phyloP scores from a whole-genome alignment of 1,284 basidiomycete species.

The Volvariella volvacea region DNA sequence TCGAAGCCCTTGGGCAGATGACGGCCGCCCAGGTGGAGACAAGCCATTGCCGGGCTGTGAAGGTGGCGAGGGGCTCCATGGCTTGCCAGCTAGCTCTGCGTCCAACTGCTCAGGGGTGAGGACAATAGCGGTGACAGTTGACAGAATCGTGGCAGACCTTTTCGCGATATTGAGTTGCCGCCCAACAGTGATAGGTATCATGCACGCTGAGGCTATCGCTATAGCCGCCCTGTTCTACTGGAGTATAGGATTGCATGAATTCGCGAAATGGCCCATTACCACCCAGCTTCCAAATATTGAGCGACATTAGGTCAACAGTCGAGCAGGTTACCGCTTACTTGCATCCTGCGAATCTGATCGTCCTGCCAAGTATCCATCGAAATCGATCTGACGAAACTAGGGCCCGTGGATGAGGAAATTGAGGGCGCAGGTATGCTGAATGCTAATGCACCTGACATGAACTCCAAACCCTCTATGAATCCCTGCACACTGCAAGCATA shows the following conservation, averaged over 20 bases:
- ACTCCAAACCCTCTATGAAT: conserved; percentile 86
- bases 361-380: conserved; percentile 96
- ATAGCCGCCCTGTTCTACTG: conserved; percentile 70
- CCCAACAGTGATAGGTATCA: conserved; percentile 89
- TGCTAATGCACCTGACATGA: conserved; percentile 60
- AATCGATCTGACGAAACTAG: conserved; percentile 84
- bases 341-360: conserved; percentile 87
- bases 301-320: conserved; percentile 8
- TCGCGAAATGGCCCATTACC: conserved; percentile 78
- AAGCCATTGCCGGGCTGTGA: conserved; percentile 37
- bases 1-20: conserved; percentile 67
- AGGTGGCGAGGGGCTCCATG: conserved; percentile 66
- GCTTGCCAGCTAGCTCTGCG: conserved; percentile 57
- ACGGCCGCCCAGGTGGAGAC: conserved; percentile 43
- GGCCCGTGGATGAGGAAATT: conserved; percentile 11
- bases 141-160: conserved; percentile 49
- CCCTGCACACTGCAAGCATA: conserved; percentile 90
- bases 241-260: conserved; percentile 73
- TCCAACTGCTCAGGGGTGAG: conserved; percentile 47
- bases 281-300: conserved; percentile 50
- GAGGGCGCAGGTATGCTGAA: conserved; percentile 6
- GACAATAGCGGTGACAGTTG: conserved; percentile 7
- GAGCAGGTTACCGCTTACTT: conserved; percentile 40
- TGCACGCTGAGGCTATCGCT: conserved; percentile 60
- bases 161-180: conserved; percentile 85